These are phyloP conservation scores for Aeminium ludgeri DNA, from an alignment of 495 filamentous ascomycete genomes.

Conservation along the genomic window DNA sequence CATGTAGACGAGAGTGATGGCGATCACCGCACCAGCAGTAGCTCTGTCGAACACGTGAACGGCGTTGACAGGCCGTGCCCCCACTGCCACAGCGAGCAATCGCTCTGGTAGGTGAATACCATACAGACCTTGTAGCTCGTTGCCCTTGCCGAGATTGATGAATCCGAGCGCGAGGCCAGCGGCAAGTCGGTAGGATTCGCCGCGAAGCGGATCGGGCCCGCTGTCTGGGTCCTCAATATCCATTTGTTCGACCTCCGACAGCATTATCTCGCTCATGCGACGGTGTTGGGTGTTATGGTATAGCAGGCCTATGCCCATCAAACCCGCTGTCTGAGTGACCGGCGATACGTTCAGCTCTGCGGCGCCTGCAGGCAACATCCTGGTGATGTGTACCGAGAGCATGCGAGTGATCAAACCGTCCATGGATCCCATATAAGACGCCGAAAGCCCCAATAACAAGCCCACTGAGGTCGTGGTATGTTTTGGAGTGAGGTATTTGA, in stretches of 20 bases:
- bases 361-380: constrained; percentile 68
- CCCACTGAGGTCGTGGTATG: constrained; percentile 98
- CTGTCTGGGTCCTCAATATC: constrained; percentile 50
- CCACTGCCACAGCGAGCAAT: constrained; percentile 65
- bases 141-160: constrained; percentile 85
- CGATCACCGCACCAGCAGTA: constrained; percentile 74
- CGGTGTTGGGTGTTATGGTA: constrained; percentile 94
- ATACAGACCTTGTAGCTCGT: constrained; percentile 70
- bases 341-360: constrained; percentile 88
- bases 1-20: constrained; percentile 91
- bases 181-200: constrained; percentile 86
- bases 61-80: constrained; percentile 69
- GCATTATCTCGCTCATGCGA: constrained; percentile 96
- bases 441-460: constrained; percentile 76
- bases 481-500: constrained; percentile 95
- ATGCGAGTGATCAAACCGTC: constrained; percentile 86
- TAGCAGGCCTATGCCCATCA: constrained; percentile 92
- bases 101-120: constrained; percentile 91
- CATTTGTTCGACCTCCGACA: constrained; percentile 84
- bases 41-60: constrained; percentile 88
- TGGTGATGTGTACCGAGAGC: constrained; percentile 89
- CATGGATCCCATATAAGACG: constrained; percentile 91
- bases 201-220: constrained; percentile 53
- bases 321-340: constrained; percentile 85
- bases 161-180: constrained; percentile 87